Conservation (phyloP, 768 basidiomycete species). For the Lyophyllum semitale region DNA sequence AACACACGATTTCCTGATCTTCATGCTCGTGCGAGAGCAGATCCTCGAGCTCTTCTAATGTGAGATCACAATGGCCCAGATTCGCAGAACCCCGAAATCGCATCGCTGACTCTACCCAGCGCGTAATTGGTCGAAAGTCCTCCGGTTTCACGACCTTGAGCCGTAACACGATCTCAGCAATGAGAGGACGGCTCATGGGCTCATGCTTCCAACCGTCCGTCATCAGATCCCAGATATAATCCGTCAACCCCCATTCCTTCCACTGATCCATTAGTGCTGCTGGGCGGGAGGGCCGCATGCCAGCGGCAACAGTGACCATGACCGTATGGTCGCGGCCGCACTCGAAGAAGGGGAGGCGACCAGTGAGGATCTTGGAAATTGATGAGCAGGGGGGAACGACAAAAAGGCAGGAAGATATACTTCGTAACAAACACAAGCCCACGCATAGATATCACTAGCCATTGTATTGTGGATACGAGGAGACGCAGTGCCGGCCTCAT, state of each 20-base stretch:
- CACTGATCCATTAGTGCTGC: background rate
- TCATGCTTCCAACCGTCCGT: background rate
- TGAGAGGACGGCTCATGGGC: background rate
- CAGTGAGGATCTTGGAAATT: background rate
- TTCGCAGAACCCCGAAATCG: background rate
- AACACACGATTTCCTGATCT: too few species aligned
- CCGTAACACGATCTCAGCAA: background rate
- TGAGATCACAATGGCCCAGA: background rate
- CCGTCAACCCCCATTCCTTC: background rate
- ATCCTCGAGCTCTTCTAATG: background rate
- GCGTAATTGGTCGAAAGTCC: background rate
- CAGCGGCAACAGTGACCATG: background rate
- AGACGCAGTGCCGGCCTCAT: too few species aligned
- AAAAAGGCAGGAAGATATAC: too few species aligned
- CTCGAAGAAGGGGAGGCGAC: background rate
- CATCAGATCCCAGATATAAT: background rate
- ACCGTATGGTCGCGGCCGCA: background rate
- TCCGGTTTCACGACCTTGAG: background rate
- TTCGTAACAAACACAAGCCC: conserved; percentile 2
- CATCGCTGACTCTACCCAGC: background rate
- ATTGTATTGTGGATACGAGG: background rate
- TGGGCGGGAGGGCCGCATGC: background rate
- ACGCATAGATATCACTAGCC: background rate
- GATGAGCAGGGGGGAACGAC: too few species aligned
- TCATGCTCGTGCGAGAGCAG: background rate